Conservation (phyloP, 257 asterid species). For the Penstemon eatonii region DNA sequence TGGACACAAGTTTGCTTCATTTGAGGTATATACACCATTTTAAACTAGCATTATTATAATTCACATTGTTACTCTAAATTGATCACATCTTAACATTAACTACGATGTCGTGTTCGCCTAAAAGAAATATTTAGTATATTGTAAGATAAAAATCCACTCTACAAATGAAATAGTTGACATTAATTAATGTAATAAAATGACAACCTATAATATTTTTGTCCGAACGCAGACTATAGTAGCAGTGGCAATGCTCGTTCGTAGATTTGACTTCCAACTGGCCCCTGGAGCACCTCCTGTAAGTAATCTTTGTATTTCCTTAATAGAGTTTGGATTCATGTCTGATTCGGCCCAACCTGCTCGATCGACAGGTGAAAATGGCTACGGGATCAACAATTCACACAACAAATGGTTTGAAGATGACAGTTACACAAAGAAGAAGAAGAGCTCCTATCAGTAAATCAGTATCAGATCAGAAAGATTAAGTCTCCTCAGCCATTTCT, state of each 20-base stretch:
- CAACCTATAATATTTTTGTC: conserved; percentile 15
- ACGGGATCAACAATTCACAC: conserved; percentile 99
- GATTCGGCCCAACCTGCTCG: neutral
- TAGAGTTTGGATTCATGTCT: neutral
- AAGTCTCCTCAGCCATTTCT: conserved; percentile 47
- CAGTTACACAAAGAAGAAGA: conserved; percentile 61
- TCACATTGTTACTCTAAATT: conserved; percentile 4
- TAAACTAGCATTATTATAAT: conserved; percentile 1
- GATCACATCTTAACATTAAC: neutral
- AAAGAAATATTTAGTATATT: neutral
- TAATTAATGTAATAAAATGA: conserved; percentile 4
- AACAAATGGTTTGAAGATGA: conserved; percentile 85
- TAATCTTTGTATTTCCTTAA: conserved; percentile 12
- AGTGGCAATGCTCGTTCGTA: conserved; percentile 86
- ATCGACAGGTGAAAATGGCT: conserved; percentile 83
- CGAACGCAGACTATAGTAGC: conserved; percentile 69
- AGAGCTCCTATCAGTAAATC: conserved; percentile 52
- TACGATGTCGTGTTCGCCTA: too few relatives aligned
- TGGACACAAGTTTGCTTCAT: conserved; percentile 95
- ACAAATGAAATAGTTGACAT: conserved; percentile 10
- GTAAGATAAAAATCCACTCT: neutral
- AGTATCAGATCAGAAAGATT: conserved; percentile 42
- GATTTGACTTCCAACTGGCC: conserved; percentile 83
- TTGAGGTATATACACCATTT: conserved; percentile 59
- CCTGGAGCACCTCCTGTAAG: conserved; percentile 97